Conservation (phyloP, 768 basidiomycete species). For the Dioszegia aurantiaca region DNA sequence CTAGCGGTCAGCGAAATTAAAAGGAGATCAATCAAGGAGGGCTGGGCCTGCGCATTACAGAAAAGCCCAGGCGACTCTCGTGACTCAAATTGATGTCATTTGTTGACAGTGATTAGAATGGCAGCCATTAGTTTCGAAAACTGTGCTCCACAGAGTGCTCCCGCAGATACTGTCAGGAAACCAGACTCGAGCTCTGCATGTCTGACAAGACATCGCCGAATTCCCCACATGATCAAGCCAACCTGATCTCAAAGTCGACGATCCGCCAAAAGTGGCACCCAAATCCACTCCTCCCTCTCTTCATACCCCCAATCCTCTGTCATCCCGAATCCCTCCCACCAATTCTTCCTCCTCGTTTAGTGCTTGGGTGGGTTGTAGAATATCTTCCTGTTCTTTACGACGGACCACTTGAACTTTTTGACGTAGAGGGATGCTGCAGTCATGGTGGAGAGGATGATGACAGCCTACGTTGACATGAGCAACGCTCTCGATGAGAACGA, state of each 20-base stretch:
- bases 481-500: neutral
- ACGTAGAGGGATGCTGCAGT: constrained; percentile 77
- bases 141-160: too few relatives aligned
- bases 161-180: too few relatives aligned
- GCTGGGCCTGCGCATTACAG: too few relatives aligned
- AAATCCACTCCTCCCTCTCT: neutral
- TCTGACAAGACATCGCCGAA: neutral
- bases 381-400: constrained; percentile 91
- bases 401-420: constrained; percentile 92
- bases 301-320: neutral
- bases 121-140: too few relatives aligned
- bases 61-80: too few relatives aligned
- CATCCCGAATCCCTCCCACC: neutral
- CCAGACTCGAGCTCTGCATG: constrained; percentile 6
- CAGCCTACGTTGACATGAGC: constrained; percentile 57
- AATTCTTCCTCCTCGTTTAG: constrained; percentile 7
- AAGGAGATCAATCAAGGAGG: too few relatives aligned
- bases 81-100: too few relatives aligned
- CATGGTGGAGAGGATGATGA: constrained; percentile 85
- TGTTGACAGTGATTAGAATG: too few relatives aligned
- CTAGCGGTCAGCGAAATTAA: neutral
- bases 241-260: too few relatives aligned
- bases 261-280: too few relatives aligned
- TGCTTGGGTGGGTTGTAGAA: constrained; percentile 49
- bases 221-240: too few relatives aligned